Evolutionary conservation across 2,329 filamentous ascomycete species (phyloP).

Genomic region (Anthostomella pinea): DNA sequence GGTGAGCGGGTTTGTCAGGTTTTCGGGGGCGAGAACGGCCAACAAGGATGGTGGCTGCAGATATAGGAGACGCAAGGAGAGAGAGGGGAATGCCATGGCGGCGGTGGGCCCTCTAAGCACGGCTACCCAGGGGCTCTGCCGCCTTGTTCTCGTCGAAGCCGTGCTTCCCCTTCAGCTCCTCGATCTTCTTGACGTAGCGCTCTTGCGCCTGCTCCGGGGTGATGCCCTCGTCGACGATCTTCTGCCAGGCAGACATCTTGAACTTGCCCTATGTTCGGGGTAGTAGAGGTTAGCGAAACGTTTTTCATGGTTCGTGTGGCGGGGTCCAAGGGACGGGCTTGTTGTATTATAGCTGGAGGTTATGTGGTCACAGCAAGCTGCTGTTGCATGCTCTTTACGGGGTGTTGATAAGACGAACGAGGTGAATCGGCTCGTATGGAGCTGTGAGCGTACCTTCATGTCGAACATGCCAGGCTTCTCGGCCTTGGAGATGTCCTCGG

Average conservation of each 20-base stretch:
- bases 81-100: conserved; percentile 6
- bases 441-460: conserved; percentile 54
- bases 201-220: conserved; percentile 68
- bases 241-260: conserved; percentile 77
- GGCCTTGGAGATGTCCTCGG: conserved; percentile 56
- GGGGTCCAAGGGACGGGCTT: too few relatives aligned
- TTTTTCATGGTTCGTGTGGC: not conserved
- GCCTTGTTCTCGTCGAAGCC: conserved; percentile 64
- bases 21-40: too few relatives aligned
- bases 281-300: conserved; percentile 2
- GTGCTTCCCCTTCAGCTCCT: conserved; percentile 67
- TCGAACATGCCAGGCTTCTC: conserved; percentile 66
- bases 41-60: not conserved
- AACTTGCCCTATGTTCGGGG: conserved; percentile 61
- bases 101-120: conserved; percentile 14
- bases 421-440: not conserved
- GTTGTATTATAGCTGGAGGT: conserved; percentile 1
- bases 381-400: too few relatives aligned
- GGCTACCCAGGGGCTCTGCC: conserved; percentile 51
- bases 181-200: conserved; percentile 71
- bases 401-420: too few relatives aligned
- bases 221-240: conserved; percentile 61
- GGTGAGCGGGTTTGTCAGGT: too few relatives aligned
- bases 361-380: too few relatives aligned
- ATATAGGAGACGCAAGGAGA: conserved; percentile 2